These are phyloP conservation scores for Scedosporium aurantiacum DNA, from an alignment of 2,329 filamentous ascomycete genomes.

Conservation along the genomic window DNA sequence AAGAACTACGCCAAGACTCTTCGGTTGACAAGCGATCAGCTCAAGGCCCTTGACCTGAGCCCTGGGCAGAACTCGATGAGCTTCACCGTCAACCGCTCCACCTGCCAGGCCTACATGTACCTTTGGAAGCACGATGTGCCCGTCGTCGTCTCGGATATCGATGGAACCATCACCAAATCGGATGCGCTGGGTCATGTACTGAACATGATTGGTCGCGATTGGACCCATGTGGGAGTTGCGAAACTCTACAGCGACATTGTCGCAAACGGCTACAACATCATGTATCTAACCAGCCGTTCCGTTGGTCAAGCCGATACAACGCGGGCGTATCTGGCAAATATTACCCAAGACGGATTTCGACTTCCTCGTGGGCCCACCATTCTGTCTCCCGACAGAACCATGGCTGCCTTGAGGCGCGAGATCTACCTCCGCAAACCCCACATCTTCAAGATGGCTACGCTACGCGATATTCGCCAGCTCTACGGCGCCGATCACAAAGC, in stretches of 20 bases:
- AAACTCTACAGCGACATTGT: conserved; percentile 95
- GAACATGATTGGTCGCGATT: conserved; percentile 94
- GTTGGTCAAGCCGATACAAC: conserved; percentile 91
- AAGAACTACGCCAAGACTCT: conserved; percentile 95
- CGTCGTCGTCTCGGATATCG: conserved; percentile 96
- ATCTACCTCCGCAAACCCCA: conserved; percentile 94
- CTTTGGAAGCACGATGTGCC: conserved; percentile 85
- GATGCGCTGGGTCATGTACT: conserved; percentile 88
- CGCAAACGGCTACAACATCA: conserved; percentile 94
- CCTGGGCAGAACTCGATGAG: conserved; percentile 86
- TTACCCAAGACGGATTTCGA: conserved; percentile 76
- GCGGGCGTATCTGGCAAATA: conserved; percentile 77
- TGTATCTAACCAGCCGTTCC: conserved; percentile 90
- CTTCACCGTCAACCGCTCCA: conserved; percentile 92
- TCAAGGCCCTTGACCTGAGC: conserved; percentile 74
- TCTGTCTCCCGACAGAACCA: conserved; percentile 86
- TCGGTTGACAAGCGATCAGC: conserved; percentile 85
- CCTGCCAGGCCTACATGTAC: conserved; percentile 86
- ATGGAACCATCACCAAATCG: conserved; percentile 97
- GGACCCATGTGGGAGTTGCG: conserved; percentile 93
- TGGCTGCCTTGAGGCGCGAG: conserved; percentile 83
- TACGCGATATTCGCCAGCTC: conserved; percentile 84
- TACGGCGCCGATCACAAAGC: conserved; percentile 69
- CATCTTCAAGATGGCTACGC: conserved; percentile 98
- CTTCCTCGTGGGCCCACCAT: conserved; percentile 89